Evolutionary conservation across 352 stramenopile species (phyloP).

Genomic region (Pythium vanterpoolii): DNA sequence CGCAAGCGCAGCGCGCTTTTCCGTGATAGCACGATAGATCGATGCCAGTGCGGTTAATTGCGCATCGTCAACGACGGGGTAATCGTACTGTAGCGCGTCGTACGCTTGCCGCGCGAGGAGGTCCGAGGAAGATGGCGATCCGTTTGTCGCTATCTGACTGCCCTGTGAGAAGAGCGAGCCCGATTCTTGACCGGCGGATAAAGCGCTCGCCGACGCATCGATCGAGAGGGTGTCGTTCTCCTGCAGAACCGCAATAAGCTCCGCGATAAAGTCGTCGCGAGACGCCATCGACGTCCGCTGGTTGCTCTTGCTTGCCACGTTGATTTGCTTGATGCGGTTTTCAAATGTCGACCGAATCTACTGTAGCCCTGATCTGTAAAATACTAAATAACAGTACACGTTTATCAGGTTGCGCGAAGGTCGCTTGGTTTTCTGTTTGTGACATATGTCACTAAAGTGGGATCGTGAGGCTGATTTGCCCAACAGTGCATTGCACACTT

Average conservation of each 20-base stretch:
- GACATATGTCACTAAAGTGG: neutral
- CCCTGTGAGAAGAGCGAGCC: neutral
- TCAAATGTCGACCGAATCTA: neutral
- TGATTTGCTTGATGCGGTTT: neutral
- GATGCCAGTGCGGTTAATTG: slow-evolving; percentile 41
- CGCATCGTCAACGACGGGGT: slow-evolving; percentile 33
- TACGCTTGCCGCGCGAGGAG: slow-evolving; percentile 30
- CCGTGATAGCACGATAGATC: slow-evolving; percentile 32
- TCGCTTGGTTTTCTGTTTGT: neutral
- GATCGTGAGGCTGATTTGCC: no score
- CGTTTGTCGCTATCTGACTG: neutral
- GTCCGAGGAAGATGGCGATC: neutral
- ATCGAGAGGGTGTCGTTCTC: slow-evolving; percentile 34
- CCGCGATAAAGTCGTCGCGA: slow-evolving; percentile 47
- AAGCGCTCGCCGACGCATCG: neutral
- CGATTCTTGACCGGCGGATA: neutral
- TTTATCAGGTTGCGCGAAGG: neutral
- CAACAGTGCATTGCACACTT: neutral
- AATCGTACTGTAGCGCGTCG: slow-evolving; percentile 56
- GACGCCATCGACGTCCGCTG: slow-evolving; percentile 1
- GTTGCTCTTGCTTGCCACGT: no score
- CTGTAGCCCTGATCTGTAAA: neutral
- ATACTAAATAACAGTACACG: neutral
- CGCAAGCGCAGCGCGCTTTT: slow-evolving; percentile 3
- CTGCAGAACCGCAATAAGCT: slow-evolving; percentile 53